Conservation (phyloP, 2,329 filamentous ascomycete species). For the Cladophialophora exuberans region DNA sequence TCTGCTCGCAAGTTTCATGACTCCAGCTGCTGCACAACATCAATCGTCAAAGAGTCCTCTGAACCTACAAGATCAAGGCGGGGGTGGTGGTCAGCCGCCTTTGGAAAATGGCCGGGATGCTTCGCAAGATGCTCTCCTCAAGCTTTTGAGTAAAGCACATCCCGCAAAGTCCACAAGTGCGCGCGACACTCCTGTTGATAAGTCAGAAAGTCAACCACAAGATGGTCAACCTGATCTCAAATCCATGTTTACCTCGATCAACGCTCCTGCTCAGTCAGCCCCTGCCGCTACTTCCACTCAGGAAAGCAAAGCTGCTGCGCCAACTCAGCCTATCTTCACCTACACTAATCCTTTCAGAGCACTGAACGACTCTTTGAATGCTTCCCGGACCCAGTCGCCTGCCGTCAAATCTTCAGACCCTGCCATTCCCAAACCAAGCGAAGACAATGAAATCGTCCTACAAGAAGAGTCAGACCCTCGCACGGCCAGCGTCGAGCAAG, state of each 20-base stretch:
- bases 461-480: conserved; percentile 2
- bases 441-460: conserved; percentile 14
- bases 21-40: conserved; percentile 40
- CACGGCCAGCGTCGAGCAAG: conserved; percentile 11
- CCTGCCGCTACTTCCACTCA: conserved; percentile 40
- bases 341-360: conserved; percentile 75
- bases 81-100: conserved; percentile 14
- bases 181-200: conserved; percentile 18
- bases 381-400: conserved; percentile 60
- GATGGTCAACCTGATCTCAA: conserved; percentile 14
- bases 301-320: conserved; percentile 39
- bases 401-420: conserved; percentile 40
- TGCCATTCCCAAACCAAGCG: conserved; percentile 23
- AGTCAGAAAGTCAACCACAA: conserved; percentile 6
- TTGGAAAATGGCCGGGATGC: conserved; percentile 53
- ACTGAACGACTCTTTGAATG: conserved; percentile 67
- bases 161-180: conserved; percentile 2
- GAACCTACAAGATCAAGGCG: conserved; percentile 27
- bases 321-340: conserved; percentile 60
- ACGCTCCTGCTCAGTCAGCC: not conserved
- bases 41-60: conserved; percentile 37
- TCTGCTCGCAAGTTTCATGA: conserved; percentile 60
- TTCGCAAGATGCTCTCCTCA: conserved; percentile 83
- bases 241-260: conserved; percentile 1
- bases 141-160: conserved; percentile 77